Evolutionary conservation across 176 grass and related monocot species (phyloP).

Genomic region (maize (Zea mays)): Zm-B73-REFERENCE-NAM-5.0 NC_050104.1:161347001-161347500

Average conservation of each 20-base stretch:
- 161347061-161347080: conserved; percentile 45
- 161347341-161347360: conserved; percentile 18
- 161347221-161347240: not conserved
- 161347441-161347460: conserved; percentile 31
- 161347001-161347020: conserved; percentile 51
- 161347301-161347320: conserved; percentile 33
- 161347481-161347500: conserved; percentile 62
- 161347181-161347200: conserved; percentile 29
- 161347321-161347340: not conserved
- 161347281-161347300: conserved; percentile 16
- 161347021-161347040: conserved; percentile 1
- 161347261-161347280: not conserved
- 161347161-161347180: conserved; percentile 42
- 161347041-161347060: conserved; percentile 32
- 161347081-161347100: conserved; percentile 82
- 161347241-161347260: conserved; percentile 8
- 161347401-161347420: conserved; percentile 80
- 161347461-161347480: conserved; percentile 61
- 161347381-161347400: conserved; percentile 78
- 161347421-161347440: conserved; percentile 42
- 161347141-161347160: conserved; percentile 29
- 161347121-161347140: conserved; percentile 52
- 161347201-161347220: conserved; percentile 48
- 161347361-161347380: conserved; percentile 45
- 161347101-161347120: conserved; percentile 70